phyloP scores from a whole-genome alignment of 2,329 filamentous ascomycete species.

The Thelonectria olida region DNA sequence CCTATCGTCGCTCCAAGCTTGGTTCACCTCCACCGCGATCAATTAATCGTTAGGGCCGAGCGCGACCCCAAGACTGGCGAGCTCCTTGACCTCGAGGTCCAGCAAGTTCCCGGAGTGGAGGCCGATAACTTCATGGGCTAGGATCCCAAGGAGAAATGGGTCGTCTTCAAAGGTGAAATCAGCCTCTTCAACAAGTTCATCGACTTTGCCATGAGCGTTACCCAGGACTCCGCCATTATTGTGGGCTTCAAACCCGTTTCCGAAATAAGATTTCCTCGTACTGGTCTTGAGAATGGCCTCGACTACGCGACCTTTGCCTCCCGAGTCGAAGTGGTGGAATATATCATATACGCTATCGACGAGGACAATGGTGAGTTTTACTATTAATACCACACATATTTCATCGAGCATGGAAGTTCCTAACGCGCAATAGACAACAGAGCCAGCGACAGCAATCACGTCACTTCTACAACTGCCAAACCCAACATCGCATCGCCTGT shows the following conservation, averaged over 20 bases:
- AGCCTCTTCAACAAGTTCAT: constrained; percentile 31
- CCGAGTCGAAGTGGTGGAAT: constrained; percentile 39
- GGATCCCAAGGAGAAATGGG: constrained; percentile 23
- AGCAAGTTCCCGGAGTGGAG: constrained; percentile 20
- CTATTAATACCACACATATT: too few relatives aligned
- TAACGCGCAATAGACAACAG: too few relatives aligned
- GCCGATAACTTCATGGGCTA: constrained; percentile 39
- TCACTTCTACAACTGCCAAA: too few relatives aligned
- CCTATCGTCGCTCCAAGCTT: constrained; percentile 14
- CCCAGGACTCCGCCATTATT: constrained; percentile 7
- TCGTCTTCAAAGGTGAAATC: constrained; percentile 35
- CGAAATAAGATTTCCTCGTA: constrained; percentile 28
- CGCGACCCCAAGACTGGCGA: constrained; percentile 15
- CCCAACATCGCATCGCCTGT: too few relatives aligned
- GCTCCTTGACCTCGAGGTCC: constrained; percentile 21
- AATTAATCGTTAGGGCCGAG: constrained; percentile 22
- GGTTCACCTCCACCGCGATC: constrained; percentile 22
- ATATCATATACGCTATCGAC: constrained; percentile 33
- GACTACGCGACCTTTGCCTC: constrained; percentile 33
- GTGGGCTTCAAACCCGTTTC: constrained; percentile 26
- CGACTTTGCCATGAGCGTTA: constrained; percentile 22
- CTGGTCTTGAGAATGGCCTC: constrained; percentile 32
- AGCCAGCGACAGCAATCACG: too few relatives aligned
- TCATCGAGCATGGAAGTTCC: too few relatives aligned
- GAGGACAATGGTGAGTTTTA: constrained; percentile 17